Percentiles rank a stretch among this genome's conserved stretches.
These are phyloP conservation scores for Cladosporium phlei DNA, from an alignment of 2,329 filamentous ascomycete species.

Conservation along the genomic window DNA sequence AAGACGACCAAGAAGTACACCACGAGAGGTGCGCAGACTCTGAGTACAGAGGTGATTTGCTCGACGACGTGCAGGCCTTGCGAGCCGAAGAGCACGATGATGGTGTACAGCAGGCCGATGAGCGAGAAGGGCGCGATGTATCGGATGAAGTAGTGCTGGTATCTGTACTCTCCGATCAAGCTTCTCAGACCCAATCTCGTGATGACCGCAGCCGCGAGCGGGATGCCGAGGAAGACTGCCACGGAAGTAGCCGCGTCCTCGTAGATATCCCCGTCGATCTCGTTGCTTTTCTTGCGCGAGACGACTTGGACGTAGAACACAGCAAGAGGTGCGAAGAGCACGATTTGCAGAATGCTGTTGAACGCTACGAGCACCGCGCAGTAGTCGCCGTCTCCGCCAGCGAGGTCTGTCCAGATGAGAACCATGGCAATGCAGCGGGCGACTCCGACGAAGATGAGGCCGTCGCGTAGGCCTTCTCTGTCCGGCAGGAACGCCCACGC, in stretches of 20 bases:
- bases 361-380: slow-evolving; percentile 59
- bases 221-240: slow-evolving; percentile 76
- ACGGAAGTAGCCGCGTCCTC: slow-evolving; percentile 67
- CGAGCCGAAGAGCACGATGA: slow-evolving; percentile 77
- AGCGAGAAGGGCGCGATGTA: slow-evolving; percentile 69
- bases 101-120: slow-evolving; percentile 80
- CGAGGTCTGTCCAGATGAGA: slow-evolving; percentile 72
- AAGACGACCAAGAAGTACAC: slow-evolving; percentile 79
- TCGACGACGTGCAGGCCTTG: slow-evolving; percentile 73
- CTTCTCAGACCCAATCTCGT: slow-evolving; percentile 62
- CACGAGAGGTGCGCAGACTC: slow-evolving; percentile 74
- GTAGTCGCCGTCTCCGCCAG: slow-evolving; percentile 73
- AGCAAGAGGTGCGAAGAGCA: slow-evolving; percentile 44
- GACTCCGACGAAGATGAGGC: slow-evolving; percentile 75
- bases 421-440: slow-evolving; percentile 88
- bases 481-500: slow-evolving; percentile 60
- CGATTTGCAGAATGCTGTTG: slow-evolving; percentile 46
- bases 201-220: slow-evolving; percentile 71
- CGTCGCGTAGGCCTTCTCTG: slow-evolving; percentile 47
- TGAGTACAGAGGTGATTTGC: slow-evolving; percentile 76
- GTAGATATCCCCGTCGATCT: slow-evolving; percentile 32
- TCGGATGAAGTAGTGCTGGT: slow-evolving; percentile 65
- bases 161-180: slow-evolving; percentile 55
- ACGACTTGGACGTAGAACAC: slow-evolving; percentile 61
- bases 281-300: slow-evolving; percentile 39